Evolutionary conservation across 805 yeast genomes (phyloP).

Genomic region (Nakazawaea ernobii): DNA sequence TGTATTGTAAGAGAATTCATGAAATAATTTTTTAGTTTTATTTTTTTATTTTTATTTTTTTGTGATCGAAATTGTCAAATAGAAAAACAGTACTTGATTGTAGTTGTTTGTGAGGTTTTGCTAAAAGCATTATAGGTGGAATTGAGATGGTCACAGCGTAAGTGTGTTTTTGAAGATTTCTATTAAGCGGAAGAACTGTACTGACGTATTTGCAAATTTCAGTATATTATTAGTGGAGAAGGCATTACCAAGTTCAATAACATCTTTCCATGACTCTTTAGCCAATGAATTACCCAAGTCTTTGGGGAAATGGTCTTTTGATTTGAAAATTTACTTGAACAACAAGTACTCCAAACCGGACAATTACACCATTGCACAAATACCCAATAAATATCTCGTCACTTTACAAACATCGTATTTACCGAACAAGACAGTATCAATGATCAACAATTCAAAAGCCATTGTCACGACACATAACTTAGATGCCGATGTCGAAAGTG

Average conservation of each 20-base stretch:
- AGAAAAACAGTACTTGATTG: too few relatives aligned
- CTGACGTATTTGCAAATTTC: background rate
- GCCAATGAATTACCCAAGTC: constrained; percentile 60
- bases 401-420: constrained; percentile 47
- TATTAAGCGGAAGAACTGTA: background rate
- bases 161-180: background rate
- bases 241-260: constrained; percentile 54
- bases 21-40: too few relatives aligned
- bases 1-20: too few relatives aligned
- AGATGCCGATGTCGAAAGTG: constrained; percentile 16
- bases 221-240: constrained; percentile 37
- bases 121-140: background rate
- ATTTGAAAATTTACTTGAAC: constrained; percentile 60
- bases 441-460: constrained; percentile 39
- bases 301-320: constrained; percentile 65
- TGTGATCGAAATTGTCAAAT: too few relatives aligned
- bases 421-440: constrained; percentile 39
- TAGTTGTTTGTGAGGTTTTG: background rate
- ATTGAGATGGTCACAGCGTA: constrained; percentile 10
- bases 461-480: constrained; percentile 20
- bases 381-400: constrained; percentile 39
- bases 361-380: constrained; percentile 28
- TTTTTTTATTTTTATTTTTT: too few relatives aligned
- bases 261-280: constrained; percentile 65
- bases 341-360: constrained; percentile 47